phyloP scores from a whole-genome alignment of 257 asterid species.

The Fraxinus quadrangulata region DNA sequence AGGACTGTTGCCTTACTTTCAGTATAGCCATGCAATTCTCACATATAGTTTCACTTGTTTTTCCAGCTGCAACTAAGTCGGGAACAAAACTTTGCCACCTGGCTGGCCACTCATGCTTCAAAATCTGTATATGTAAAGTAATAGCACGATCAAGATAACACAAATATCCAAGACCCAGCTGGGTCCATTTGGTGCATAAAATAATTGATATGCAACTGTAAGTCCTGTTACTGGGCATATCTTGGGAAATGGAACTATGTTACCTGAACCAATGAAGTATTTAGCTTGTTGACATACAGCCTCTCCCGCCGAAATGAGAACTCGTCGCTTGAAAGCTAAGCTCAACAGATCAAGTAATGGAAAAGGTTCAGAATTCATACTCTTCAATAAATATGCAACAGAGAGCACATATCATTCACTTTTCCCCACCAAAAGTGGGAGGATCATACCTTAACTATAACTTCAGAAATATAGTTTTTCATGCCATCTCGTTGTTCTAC shows the following conservation, averaged over 20 bases:
- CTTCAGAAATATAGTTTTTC: conserved; percentile 98
- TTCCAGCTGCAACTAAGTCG: conserved; percentile 96
- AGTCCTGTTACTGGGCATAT: conserved; percentile 4
- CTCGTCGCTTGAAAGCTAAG: conserved; percentile 92
- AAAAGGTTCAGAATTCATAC: conserved; percentile 17
- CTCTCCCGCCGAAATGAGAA: conserved; percentile 86
- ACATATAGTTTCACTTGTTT: conserved; percentile 92
- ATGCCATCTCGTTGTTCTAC: conserved; percentile 97
- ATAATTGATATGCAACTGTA: conserved; percentile 3
- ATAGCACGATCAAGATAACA: conserved; percentile 6
- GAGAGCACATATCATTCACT: neutral
- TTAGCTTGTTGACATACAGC: conserved; percentile 82
- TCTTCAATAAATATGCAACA: neutral
- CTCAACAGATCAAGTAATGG: conserved; percentile 19
- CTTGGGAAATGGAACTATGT: conserved; percentile 12
- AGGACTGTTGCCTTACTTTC: conserved; percentile 48
- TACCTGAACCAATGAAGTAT: conserved; percentile 96
- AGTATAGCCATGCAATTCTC: conserved; percentile 99
- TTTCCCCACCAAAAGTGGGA: neutral
- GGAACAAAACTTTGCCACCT: conserved; percentile 95
- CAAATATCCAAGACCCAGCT: conserved; percentile 5
- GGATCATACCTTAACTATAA: conserved; percentile 78
- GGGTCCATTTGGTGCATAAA: conserved; percentile 2
- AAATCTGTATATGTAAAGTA: conserved; percentile 53
- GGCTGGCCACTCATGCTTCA: conserved; percentile 99